Evolutionary conservation across 352 stramenopile genomes (phyloP), one percentile per base, ranked within the genome.

Genomic region (Salisapilia sapeloensis): DNA sequence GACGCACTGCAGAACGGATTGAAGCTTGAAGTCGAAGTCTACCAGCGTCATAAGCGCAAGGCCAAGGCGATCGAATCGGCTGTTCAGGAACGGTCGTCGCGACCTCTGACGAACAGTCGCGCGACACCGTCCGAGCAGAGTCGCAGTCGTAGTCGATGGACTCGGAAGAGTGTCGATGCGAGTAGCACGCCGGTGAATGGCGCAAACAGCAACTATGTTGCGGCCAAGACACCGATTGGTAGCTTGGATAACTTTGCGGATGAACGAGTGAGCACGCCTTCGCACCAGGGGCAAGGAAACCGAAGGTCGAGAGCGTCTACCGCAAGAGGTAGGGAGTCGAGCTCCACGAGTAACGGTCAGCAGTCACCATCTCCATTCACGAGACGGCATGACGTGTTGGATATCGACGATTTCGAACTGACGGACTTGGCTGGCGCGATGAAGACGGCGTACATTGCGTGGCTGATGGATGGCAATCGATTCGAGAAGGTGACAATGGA

Each of bases 401-500:
- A 85, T 40, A 63, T 87, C 2, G 70, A 81, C 22, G 71, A 82
- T 38, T 87, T 87, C 24, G 67, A 52, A 8, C 57, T 81, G 5
- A 54, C 51, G 20, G 69, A 85, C 18, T 81, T 83, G 16, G 69
- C 72, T 0, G 44, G 48, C 7, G 44, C 56, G 29, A 81, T 89
- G 64, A 82, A 83, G 35, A 47, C 61, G 29, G 58, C 66, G 5
- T 85, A 84, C 27, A 64, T 83, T 6, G 63, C 80, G 52, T 83
- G 65, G 65, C 49, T 85, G 12, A 70, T 87, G 60, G 72, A 82
- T 46, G 58, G 47, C 21, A 56, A 67, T 15, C 65, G 69, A 10
- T 85, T 69, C 44, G 63, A 85, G 34, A 64, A 63, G 24, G 64
- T 84, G 8, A 63, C 64, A 17, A 84, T 87, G 67, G 72, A 87